Base-by-base conservation (phyloP, 108 stramenopile genomes). In the Hondaea fermentalgiana region DNA sequence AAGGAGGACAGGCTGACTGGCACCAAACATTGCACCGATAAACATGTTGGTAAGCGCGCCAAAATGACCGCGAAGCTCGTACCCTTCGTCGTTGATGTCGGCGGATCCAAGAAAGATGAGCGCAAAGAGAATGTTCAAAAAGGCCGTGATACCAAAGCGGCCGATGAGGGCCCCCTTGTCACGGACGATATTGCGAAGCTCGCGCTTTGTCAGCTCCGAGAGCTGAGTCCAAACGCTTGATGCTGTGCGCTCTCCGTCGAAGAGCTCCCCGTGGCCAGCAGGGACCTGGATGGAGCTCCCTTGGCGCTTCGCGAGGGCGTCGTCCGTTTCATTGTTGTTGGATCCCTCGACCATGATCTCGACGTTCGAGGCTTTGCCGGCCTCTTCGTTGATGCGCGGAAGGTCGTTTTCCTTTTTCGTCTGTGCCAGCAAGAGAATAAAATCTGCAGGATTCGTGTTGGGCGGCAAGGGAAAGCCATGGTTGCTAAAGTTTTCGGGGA, bases 121-220 rank as follows among this genome's bases (percentile, higher is more conserved):
- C 10, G 60, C 90, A 43, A 23, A 91, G 28, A 91, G 42, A 17
- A 91, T n/a, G 35, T 87, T 88, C 25, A 91, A 16, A 25, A 88
- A 55, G 25, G 83, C 44, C 19, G 90, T 91, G 29, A 89, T 59
- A 19, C 90, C 90, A 29, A 72, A 91, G 21, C 90, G 90, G 44
- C 60, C 90, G 44, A 88, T 23, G 19, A 91, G 55, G 17, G 90
- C 87, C 16, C 35, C 87, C 69, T 25, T 72, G 69, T 91, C 89
- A n/a, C 90, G 88, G 17, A 72, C n/a, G 43, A 59, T 25, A 4
- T 88, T 72, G 29, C 51, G 69, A 6, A 72, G 44, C 71, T 91
- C 90, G 21, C 90, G 90, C n/a, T 60, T 16, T 2, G 89, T 42
- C 17, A 91, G 58, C 58, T 35, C 25, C 6, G 6, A 8, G 19